Conservation (phyloP, 148 eudicot species). For the Nepenthes gracilis region DNA sequence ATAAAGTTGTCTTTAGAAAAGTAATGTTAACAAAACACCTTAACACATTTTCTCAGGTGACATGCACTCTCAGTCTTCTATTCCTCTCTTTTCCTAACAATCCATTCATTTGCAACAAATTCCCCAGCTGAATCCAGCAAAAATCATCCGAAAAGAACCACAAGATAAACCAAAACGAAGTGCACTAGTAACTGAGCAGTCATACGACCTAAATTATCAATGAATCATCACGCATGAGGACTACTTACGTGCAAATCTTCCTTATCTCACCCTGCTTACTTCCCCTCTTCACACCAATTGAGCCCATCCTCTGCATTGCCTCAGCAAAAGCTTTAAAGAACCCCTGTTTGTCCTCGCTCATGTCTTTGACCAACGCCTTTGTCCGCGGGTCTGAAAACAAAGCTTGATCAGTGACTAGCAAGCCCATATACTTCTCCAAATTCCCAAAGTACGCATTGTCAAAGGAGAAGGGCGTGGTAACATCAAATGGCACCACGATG, state of each 20-base stretch:
- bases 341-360: constrained; percentile 48
- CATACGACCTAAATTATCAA: too few species aligned
- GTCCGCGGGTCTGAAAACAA: constrained; percentile 62
- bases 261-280: constrained; percentile 68
- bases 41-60: too few species aligned
- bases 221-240: too few species aligned
- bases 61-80: too few species aligned
- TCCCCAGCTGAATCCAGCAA: too few species aligned
- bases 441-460: constrained; percentile 81
- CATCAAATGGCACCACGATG: constrained; percentile 84
- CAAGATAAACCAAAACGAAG: too few species aligned
- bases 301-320: constrained; percentile 87
- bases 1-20: too few species aligned
- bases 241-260: constrained; percentile 29
- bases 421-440: constrained; percentile 58
- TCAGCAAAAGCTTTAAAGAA: constrained; percentile 54
- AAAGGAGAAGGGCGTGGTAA: constrained; percentile 66
- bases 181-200: too few species aligned
- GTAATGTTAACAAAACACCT: too few species aligned
- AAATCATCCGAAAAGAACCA: too few species aligned
- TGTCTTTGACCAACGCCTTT: constrained; percentile 38
- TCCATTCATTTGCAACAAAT: too few species aligned
- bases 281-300: constrained; percentile 66
- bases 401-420: constrained; percentile 59
- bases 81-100: too few species aligned